Evolutionary conservation across 495 filamentous ascomycete species (phyloP).

Genomic region (Annulohypoxylon maeteangense): DNA sequence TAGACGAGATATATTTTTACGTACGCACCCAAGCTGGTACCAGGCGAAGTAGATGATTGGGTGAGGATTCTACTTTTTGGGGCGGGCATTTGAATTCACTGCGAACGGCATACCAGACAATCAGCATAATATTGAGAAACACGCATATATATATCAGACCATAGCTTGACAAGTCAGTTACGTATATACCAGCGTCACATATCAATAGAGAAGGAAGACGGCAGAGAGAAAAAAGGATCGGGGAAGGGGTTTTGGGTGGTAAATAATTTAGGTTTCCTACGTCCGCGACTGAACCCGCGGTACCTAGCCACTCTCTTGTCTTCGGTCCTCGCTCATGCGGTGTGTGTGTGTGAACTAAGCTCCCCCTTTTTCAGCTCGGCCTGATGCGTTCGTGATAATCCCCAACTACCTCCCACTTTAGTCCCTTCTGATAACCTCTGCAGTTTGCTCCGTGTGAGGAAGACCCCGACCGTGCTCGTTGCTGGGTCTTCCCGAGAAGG

Average conservation of each 20-base stretch:
- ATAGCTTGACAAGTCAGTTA: background rate
- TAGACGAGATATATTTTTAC: background rate
- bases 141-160: background rate
- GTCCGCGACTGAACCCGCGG: constrained; percentile 21
- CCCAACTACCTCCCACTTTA: constrained; percentile 17
- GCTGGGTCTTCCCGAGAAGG: constrained; percentile 13
- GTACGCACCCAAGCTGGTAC: background rate
- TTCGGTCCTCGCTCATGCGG: background rate
- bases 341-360: background rate
- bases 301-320: constrained; percentile 17
- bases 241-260: background rate
- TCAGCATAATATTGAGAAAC: constrained; percentile 5
- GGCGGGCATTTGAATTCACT: background rate
- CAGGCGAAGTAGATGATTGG: background rate
- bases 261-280: constrained; percentile 46
- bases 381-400: constrained; percentile 10
- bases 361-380: constrained; percentile 4
- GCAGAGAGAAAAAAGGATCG: background rate
- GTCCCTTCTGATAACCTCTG: constrained; percentile 7
- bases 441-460: constrained; percentile 7
- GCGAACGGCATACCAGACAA: background rate
- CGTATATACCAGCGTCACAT: constrained; percentile 1
- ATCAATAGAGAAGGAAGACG: background rate
- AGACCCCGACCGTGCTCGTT: background rate
- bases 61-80: background rate